A percentile compares a stretch with the other conserved stretches of the same genome.
Evolutionary conservation across 2,329 filamentous ascomycete genomes (phyloP).

Genomic region (Clarireedia monteithiana): DNA sequence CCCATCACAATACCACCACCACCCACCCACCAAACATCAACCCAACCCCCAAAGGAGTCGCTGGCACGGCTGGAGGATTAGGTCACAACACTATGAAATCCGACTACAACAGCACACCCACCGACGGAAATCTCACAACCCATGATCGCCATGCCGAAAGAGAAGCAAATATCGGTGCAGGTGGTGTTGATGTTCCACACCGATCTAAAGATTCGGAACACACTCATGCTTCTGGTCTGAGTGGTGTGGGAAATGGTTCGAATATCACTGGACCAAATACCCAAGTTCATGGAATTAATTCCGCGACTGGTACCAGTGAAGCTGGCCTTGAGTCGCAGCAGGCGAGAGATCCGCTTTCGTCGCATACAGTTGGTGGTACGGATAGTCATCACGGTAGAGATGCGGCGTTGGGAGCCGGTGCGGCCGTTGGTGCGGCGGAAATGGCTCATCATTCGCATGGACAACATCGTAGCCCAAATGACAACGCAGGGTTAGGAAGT

Average conservation of each 20-base stretch:
- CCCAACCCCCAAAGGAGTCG: background rate
- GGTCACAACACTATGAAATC: background rate
- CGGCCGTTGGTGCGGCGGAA: background rate
- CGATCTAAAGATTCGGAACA: slow-evolving; percentile 1
- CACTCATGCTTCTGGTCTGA: background rate
- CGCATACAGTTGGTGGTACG: background rate
- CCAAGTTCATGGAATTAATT: slow-evolving; percentile 1
- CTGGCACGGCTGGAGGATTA: background rate
- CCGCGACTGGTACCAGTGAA: background rate
- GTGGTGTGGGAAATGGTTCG: background rate
- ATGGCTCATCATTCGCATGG: background rate
- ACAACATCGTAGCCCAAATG: background rate
- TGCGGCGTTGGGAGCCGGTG: background rate
- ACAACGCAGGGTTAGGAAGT: background rate
- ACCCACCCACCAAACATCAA: background rate
- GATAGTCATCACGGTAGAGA: background rate
- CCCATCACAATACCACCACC: background rate
- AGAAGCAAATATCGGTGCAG: slow-evolving; percentile 8
- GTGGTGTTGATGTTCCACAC: background rate
- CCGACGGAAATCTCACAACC: background rate
- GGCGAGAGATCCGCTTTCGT: background rate
- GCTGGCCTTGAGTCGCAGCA: background rate
- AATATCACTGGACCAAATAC: background rate
- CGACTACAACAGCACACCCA: background rate
- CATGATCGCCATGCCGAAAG: slow-evolving; percentile 4